Evolutionary conservation across 208 protist species (phyloP).

Genomic region (Acanthamoeba royreba): DNA sequence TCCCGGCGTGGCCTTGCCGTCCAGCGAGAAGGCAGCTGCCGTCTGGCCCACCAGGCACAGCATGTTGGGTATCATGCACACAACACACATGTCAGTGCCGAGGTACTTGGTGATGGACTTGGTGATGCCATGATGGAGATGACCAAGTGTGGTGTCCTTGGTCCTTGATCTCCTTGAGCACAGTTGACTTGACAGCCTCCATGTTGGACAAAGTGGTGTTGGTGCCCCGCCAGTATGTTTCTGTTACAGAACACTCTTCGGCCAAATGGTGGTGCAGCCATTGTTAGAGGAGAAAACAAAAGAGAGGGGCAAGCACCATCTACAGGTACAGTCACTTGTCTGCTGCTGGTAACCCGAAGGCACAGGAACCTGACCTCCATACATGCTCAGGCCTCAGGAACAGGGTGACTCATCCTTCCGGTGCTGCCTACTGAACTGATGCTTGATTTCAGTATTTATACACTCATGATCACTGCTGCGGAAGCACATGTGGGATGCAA

Average conservation of each 20-base stretch:
- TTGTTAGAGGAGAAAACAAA: no score
- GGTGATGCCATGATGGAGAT: slow-evolving; percentile 90
- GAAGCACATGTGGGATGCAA: no score
- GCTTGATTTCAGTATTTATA: no score
- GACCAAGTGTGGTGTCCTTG: slow-evolving; percentile 62
- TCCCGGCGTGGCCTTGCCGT: slow-evolving; percentile 62
- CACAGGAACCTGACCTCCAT: no score
- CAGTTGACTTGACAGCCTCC: slow-evolving; percentile 77
- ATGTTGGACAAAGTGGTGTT: slow-evolving; percentile 72
- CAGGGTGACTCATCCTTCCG: no score
- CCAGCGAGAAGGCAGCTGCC: slow-evolving; percentile 77
- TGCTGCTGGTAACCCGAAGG: no score
- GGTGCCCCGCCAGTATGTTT: slow-evolving; percentile 77
- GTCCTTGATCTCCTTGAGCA: slow-evolving; percentile 70
- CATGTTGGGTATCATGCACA: slow-evolving; percentile 96
- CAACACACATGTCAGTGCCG: slow-evolving; percentile 69
- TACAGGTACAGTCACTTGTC: no score
- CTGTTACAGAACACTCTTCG: slow-evolving; percentile 78
- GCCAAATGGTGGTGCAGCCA: no score
- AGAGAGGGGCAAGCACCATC: no score
- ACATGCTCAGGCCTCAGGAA: no score
- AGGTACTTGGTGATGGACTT: slow-evolving; percentile 80
- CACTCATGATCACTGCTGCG: no score
- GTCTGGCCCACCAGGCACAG: slow-evolving; percentile 82
- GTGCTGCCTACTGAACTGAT: no score